phyloP scores from a whole-genome alignment of 257 asterid species.

The Solanum microdontum region DNA sequence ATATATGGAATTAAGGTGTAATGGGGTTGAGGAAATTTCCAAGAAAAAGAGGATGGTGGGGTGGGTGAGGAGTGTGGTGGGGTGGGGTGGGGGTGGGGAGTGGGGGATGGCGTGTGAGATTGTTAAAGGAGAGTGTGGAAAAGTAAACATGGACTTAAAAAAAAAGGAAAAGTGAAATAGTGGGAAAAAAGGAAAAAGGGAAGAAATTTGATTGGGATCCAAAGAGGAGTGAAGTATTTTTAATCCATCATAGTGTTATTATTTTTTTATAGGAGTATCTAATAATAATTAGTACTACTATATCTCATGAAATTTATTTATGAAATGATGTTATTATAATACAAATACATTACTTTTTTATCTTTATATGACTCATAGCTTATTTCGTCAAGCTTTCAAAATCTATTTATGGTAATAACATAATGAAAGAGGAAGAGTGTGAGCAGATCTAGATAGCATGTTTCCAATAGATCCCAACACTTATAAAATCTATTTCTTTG shows the following conservation, averaged over 20 bases:
- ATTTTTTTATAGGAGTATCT: background rate
- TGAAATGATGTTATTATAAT: background rate
- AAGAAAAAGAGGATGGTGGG: background rate
- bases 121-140: slow-evolving; percentile 40
- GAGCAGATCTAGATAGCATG: background rate
- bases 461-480: background rate
- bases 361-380: background rate
- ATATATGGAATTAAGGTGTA: background rate
- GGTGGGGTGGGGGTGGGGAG: background rate
- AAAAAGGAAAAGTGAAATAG: slow-evolving; percentile 5
- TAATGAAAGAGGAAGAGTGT: background rate
- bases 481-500: background rate
- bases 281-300: background rate
- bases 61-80: slow-evolving; percentile 17
- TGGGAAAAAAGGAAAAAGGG: slow-evolving; percentile 7
- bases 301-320: background rate
- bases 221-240: background rate
- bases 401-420: background rate
- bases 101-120: slow-evolving; percentile 43
- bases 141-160: background rate
- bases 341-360: background rate
- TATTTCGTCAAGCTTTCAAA: background rate
- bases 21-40: slow-evolving; percentile 7
- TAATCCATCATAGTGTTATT: background rate
- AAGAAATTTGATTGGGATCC: background rate